Evolutionary conservation across 345 rosid species (phyloP).

Genomic region (Syzygium oleosum): DNA sequence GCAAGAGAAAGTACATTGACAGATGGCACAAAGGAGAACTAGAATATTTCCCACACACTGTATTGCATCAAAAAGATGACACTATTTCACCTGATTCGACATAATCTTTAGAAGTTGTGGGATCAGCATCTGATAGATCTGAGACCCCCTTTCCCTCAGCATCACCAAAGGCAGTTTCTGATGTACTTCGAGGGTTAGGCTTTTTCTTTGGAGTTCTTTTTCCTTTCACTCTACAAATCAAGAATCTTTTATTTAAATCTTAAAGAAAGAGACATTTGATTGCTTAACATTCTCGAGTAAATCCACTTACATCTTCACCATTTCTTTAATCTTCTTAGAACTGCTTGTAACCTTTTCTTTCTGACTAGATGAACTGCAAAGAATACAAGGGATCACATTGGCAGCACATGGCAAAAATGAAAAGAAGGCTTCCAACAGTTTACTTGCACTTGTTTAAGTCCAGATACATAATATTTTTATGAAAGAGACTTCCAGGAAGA

Average conservation of each 20-base stretch:
- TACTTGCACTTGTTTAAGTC: neutral
- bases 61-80: neutral
- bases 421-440: neutral
- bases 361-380: conserved; percentile 43
- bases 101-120: conserved; percentile 12
- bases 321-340: conserved; percentile 29
- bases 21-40: neutral
- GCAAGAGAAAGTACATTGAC: neutral
- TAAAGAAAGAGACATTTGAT: neutral
- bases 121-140: conserved; percentile 33
- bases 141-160: conserved; percentile 32
- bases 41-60: neutral
- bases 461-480: neutral
- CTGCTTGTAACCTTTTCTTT: conserved; percentile 32
- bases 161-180: conserved; percentile 26
- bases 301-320: conserved; percentile 46
- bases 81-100: conserved; percentile 24
- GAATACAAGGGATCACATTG: conserved; percentile 2
- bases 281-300: neutral
- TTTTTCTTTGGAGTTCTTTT: conserved; percentile 84
- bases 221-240: conserved; percentile 45
- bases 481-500: neutral
- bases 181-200: conserved; percentile 21
- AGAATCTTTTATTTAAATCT: conserved; percentile 2
- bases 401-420: neutral